These are phyloP conservation scores for Colletotrichum coccodes DNA, from an alignment of 2,329 filamentous ascomycete genomes.

Conservation along the genomic window DNA sequence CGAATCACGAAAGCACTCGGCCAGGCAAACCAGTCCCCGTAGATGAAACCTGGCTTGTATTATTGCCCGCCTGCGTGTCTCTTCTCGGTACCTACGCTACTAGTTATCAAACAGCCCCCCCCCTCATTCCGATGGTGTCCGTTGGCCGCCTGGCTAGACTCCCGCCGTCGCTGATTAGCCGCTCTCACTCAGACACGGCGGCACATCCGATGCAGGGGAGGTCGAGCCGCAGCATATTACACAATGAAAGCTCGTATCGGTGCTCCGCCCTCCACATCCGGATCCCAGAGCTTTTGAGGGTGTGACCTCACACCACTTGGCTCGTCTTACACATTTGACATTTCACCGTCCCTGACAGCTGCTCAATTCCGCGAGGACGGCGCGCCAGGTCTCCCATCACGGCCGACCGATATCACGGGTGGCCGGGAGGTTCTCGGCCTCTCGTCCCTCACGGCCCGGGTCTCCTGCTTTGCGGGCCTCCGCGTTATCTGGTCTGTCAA, in stretches of 20 bases:
- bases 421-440: conserved; percentile 12
- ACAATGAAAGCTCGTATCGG: conserved; percentile 14
- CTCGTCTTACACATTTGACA: background rate
- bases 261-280: background rate
- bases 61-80: background rate
- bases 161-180: conserved; percentile 10
- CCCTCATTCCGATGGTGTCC: conserved; percentile 7
- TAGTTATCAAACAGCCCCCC: background rate
- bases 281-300: background rate
- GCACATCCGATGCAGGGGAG: conserved; percentile 9
- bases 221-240: background rate
- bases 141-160: background rate
- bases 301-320: conserved; percentile 8
- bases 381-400: conserved; percentile 18
- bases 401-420: conserved; percentile 16
- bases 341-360: background rate
- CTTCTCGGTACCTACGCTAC: background rate
- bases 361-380: conserved; percentile 5
- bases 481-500: background rate
- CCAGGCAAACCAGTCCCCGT: too few species aligned
- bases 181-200: conserved; percentile 15
- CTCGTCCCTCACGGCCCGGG: conserved; percentile 4
- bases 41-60: too few species aligned
- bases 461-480: conserved; percentile 19
- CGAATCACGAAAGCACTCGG: background rate